Evolutionary conservation across 441 rosid genomes (phyloP), one percentile per base, ranked within the genome.

Genomic region (Geranium incanum): DNA sequence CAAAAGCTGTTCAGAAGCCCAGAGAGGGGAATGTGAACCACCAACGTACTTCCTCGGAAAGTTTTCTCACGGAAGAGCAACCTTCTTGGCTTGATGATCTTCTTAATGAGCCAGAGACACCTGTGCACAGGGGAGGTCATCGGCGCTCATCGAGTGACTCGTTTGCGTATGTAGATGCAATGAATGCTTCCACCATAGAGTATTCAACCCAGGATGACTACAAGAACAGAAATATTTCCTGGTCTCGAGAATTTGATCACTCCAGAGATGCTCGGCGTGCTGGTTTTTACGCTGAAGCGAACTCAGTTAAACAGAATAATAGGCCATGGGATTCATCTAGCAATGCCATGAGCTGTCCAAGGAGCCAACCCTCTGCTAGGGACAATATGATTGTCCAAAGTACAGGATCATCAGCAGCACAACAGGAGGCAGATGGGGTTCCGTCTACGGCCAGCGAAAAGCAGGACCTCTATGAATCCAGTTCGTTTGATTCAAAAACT

Each of bases 91-190:
- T 93, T 70, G 99, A 96, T 83, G 99, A 96, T 83, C 93, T 93
- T 70, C 97, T 96, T 73, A 89, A 96, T 39, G 99, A 96, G 76
- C 99, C 98, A 0, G 98, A 95, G 72, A 93, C 93, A 28, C 98
- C 98, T 68, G 96, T 86, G 28, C 91, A 88, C 23, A 87, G 77
- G 82, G 96, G 91, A 48, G 92, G 93, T 78, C 99, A 96, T 86
- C 83, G 99, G 67, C 97, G 99, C 37, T 96, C 98, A 63, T 96
- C 99, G 6, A 96, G 99, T 73, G 99, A 96, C 83, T 93, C 99
- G 33, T 93, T 88, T 80, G 97, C 99, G 0, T 96, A 96, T 71
- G 41, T 87, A 71, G 97, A 91, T 77, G 78, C 74, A 78, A 82
- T 85, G 75, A 89, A 88, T 77, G 71, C 83, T 71, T 80, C 90